Evolutionary conservation across 140 eudicot species (phyloP), one percentile per base, ranked within the genome.

Genomic region (Anethum foeniculum): DNA sequence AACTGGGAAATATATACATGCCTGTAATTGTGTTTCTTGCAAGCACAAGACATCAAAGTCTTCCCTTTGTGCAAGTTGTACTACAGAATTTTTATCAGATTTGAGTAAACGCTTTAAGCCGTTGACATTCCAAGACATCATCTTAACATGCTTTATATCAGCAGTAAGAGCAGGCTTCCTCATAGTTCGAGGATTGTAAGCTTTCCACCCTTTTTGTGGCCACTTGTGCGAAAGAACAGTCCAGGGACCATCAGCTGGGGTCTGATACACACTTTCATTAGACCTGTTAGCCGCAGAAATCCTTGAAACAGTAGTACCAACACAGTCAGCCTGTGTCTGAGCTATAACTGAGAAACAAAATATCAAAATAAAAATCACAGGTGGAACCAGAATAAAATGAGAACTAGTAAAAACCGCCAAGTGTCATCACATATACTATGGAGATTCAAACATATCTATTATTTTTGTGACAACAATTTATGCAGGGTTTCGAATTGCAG

Each of bases 11-110:
- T 18, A 52, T 21, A 54, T 46, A 80, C 88, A 65, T 79, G 81
- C 99, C 97, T 95, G 97, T 52, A 95, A 77, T 85, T 95, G 89
- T 15, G 99, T 95, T 89, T 95, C 99, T 80, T 95, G 99, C 87
- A 95, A 87, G 88, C 99, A 95, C 78, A 95, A 86, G 11, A 95
- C 86, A 83, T 95, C 99, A 81, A 95, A 95, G 82, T 89, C 89
- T 85, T 92, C 99, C 87, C 99, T 87, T 75, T 87, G 83, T 60
- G 98, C 97, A 88, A 94, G 93, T 82, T 89, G 86, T 69, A 85
- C 43, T 5, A 88, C 89, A n/a, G 93, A 85, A 87, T 89, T 86
- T 68, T 81, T 84, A 62, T 90, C 91, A 39, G 86, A 84, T 81
- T 92, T 89, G 69, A 92, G 81, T 56, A 95, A 84, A 71, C 97